Conservation (phyloP, 2,329 filamentous ascomycete species). For the Dactylellina haptotyla region DNA sequence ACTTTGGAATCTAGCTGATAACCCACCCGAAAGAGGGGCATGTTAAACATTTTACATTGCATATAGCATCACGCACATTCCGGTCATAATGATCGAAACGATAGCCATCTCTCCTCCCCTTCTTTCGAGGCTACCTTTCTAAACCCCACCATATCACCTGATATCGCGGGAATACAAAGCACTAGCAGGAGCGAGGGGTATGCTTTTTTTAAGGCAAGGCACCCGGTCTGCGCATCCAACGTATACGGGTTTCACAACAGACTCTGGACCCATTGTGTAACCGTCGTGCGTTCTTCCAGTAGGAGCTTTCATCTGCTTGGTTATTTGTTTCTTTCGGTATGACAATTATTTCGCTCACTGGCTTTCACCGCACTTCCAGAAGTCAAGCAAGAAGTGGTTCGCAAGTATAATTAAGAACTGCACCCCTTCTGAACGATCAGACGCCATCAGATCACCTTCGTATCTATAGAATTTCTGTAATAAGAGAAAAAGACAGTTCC, state of each 20-base stretch:
- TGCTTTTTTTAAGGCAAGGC: not conserved
- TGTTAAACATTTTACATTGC: not conserved
- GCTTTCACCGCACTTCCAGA: too few relatives aligned
- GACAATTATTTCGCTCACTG: too few relatives aligned
- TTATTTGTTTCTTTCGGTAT: too few relatives aligned
- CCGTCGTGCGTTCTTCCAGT: not conserved
- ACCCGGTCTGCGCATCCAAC: not conserved
- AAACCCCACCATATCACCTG: constrained; percentile 23
- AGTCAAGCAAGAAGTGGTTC: too few relatives aligned
- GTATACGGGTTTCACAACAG: not conserved
- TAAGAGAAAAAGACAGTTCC: not conserved
- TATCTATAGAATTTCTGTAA: not conserved
- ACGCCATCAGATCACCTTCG: not conserved
- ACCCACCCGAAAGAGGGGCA: not conserved
- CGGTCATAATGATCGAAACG: constrained; percentile 16
- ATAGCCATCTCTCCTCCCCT: not conserved
- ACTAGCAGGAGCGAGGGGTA: not conserved
- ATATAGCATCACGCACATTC: constrained; percentile 7
- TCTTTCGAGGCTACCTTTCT: not conserved
- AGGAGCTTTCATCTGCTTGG: too few relatives aligned
- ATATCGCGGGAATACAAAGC: constrained; percentile 11
- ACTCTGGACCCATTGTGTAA: not conserved
- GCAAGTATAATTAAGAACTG: too few relatives aligned
- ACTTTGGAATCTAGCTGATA: not conserved
- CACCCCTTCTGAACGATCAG: too few relatives aligned